Conservation (phyloP, 2,329 filamentous ascomycete genomes). For the Rugonectria rugulosa region DNA sequence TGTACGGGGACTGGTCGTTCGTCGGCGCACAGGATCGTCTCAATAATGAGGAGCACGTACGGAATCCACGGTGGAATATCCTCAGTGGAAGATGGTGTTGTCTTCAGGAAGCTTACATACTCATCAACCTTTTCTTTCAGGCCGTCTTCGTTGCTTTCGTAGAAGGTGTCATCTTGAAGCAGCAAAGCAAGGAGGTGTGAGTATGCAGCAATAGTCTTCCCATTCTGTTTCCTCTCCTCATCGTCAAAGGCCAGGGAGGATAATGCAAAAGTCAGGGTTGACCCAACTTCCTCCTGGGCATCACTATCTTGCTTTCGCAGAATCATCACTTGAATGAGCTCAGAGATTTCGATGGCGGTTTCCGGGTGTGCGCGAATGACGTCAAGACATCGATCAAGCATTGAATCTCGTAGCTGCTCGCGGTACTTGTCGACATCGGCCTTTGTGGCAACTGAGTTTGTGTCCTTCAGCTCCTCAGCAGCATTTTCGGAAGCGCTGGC, state of each 20-base stretch:
- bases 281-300: slow-evolving; percentile 75
- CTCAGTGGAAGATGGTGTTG: slow-evolving; percentile 71
- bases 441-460: slow-evolving; percentile 52
- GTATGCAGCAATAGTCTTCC: slow-evolving; percentile 78
- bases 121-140: slow-evolving; percentile 79
- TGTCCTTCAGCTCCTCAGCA: slow-evolving; percentile 24
- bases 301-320: slow-evolving; percentile 63
- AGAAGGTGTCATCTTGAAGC: slow-evolving; percentile 83
- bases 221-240: slow-evolving; percentile 70
- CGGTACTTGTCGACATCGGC: slow-evolving; percentile 84
- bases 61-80: slow-evolving; percentile 93
- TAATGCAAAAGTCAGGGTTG: slow-evolving; percentile 83
- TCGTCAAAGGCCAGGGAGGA: slow-evolving; percentile 71
- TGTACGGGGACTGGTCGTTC: slow-evolving; percentile 77
- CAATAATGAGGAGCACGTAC: slow-evolving; percentile 87
- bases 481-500: slow-evolving; percentile 22
- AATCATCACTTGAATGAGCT: slow-evolving; percentile 81
- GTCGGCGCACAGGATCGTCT: slow-evolving; percentile 90
- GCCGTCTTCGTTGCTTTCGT: slow-evolving; percentile 75
- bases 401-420: slow-evolving; percentile 72
- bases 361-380: slow-evolving; percentile 87
- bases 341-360: slow-evolving; percentile 88
- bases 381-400: slow-evolving; percentile 91
- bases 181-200: slow-evolving; percentile 90
- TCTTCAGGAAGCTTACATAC: slow-evolving; percentile 80